Evolutionary conservation across 495 filamentous ascomycete species (phyloP).

Genomic region (Arthonia radiata): DNA sequence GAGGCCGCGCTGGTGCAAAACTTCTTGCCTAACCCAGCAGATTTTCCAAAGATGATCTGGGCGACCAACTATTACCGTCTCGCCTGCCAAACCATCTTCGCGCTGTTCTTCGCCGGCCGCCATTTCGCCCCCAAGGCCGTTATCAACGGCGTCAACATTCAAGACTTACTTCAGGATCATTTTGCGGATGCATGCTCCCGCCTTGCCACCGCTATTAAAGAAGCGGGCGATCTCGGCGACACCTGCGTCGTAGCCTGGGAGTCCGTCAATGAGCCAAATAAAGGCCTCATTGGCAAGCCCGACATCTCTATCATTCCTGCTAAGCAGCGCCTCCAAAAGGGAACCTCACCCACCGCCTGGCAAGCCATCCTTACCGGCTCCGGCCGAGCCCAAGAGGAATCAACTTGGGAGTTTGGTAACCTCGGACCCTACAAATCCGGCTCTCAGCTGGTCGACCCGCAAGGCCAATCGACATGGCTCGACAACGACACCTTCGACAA

Average conservation of each 20-base stretch:
- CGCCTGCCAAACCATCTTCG: slow-evolving; percentile 76
- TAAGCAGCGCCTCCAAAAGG: slow-evolving; percentile 81
- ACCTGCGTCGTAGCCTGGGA: slow-evolving; percentile 89
- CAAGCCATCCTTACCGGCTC: slow-evolving; percentile 80
- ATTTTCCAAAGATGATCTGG: slow-evolving; percentile 98
- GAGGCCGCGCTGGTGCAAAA: slow-evolving; percentile 91
- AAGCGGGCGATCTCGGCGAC: slow-evolving; percentile 71
- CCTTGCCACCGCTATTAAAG: slow-evolving; percentile 61
- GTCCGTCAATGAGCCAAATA: slow-evolving; percentile 80
- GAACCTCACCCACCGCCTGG: slow-evolving; percentile 83
- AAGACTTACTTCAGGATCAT: slow-evolving; percentile 81
- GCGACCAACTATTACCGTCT: slow-evolving; percentile 86
- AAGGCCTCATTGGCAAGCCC: slow-evolving; percentile 65
- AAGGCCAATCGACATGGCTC: slow-evolving; percentile 68
- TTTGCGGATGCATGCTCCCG: slow-evolving; percentile 57
- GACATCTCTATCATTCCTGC: slow-evolving; percentile 61
- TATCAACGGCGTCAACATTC: slow-evolving; percentile 84
- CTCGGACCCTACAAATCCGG: slow-evolving; percentile 82
- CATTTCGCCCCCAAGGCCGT: slow-evolving; percentile 93
- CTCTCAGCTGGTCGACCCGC: slow-evolving; percentile 58
- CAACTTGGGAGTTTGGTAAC: slow-evolving; percentile 80
- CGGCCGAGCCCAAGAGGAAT: slow-evolving; percentile 66
- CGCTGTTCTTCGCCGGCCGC: slow-evolving; percentile 78
- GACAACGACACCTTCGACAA: slow-evolving; percentile 57
- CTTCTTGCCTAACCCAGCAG: slow-evolving; percentile 61